These are phyloP conservation scores for Yamadazyma paraphyllophila DNA, from an alignment of 805 yeast genomes.

Conservation along the genomic window DNA sequence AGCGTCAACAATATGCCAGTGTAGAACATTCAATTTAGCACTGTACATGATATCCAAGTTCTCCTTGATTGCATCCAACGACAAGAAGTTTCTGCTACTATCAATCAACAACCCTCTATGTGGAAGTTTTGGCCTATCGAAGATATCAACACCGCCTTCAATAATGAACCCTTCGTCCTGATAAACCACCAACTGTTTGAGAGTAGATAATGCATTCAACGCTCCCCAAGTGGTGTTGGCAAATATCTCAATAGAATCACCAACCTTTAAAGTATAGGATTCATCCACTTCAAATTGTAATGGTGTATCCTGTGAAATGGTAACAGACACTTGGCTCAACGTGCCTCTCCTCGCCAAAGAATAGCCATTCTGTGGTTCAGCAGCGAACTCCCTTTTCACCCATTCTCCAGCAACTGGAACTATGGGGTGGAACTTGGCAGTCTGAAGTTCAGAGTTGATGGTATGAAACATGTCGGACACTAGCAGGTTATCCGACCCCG, in stretches of 20 bases:
- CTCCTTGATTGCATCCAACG: conserved; percentile 22
- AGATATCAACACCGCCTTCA: conserved; percentile 31
- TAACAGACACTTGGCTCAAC: not conserved
- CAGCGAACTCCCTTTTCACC: no score
- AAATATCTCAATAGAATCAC: conserved; percentile 18
- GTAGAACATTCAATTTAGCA: conserved; percentile 38
- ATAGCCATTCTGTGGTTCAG: no score
- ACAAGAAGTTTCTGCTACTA: conserved; percentile 34
- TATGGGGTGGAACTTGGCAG: not conserved
- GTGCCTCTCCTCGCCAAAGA: no score
- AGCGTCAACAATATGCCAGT: conserved; percentile 40
- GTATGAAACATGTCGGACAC: not conserved
- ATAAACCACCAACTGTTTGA: conserved; percentile 38
- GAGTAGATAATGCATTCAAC: conserved; percentile 37
- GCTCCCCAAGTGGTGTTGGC: conserved; percentile 43
- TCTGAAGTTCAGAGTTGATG: not conserved
- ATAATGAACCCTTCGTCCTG: conserved; percentile 20
- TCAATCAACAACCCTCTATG: conserved; percentile 42
- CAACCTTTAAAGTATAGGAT: conserved; percentile 25
- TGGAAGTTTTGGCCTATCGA: conserved; percentile 32
- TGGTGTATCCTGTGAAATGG: conserved; percentile 11
- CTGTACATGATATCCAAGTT: conserved; percentile 39
- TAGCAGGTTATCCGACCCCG: not conserved
- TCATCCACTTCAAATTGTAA: conserved; percentile 39
- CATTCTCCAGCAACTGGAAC: no score